These are phyloP conservation scores for Ceratocystis eucalypticola DNA, from an alignment of 2,329 filamentous ascomycete species.

Conservation along the genomic window DNA sequence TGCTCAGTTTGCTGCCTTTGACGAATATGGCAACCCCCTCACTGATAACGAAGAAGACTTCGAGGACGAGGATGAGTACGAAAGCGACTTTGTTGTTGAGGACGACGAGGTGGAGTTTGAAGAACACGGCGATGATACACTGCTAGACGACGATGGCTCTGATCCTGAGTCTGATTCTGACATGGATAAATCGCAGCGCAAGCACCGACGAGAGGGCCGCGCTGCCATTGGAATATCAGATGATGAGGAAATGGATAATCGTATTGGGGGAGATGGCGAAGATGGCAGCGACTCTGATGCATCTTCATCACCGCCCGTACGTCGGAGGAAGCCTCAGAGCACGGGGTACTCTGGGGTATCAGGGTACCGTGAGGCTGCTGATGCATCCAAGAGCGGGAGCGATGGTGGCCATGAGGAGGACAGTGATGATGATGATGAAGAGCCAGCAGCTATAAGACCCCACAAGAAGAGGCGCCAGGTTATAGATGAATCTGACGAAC, in stretches of 20 bases:
- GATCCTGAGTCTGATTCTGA: background rate
- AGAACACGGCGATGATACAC: background rate
- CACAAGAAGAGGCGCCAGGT: conserved; percentile 4
- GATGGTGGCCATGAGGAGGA: background rate
- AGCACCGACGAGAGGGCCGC: background rate
- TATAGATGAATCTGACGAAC: background rate
- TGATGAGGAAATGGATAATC: background rate
- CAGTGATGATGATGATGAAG: background rate
- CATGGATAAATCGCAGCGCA: background rate
- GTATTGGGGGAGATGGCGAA: background rate
- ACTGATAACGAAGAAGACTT: background rate
- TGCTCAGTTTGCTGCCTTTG: background rate
- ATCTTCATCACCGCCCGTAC: background rate
- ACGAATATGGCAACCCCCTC: background rate
- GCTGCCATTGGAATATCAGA: background rate
- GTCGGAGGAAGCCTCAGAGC: background rate
- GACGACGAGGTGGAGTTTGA: conserved; percentile 16
- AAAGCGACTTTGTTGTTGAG: conserved; percentile 15
- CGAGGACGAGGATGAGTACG: conserved; percentile 8
- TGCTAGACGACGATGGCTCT: conserved; percentile 6
- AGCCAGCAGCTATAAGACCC: background rate
- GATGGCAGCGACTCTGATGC: background rate
- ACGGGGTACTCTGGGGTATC: background rate
- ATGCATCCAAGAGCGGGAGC: background rate
- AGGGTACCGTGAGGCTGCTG: background rate